phyloP scores from a whole-genome alignment of 1,284 basidiomycete genomes.

The Papiliotrema flavescens region DNA sequence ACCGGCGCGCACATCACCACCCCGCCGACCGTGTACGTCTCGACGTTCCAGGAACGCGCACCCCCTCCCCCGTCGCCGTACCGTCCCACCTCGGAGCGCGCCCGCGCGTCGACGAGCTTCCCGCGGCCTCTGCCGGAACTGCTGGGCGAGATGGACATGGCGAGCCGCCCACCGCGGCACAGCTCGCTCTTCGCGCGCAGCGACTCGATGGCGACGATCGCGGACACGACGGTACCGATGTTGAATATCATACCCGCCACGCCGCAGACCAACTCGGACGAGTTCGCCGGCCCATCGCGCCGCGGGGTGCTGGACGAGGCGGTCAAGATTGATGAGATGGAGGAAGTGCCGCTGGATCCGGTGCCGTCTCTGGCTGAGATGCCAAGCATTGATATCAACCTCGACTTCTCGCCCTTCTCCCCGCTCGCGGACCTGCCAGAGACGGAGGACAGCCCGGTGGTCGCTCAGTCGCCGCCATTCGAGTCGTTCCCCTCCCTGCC shows the following conservation, averaged over 20 bases:
- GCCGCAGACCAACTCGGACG: constrained; percentile 30
- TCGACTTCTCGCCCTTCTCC: constrained; percentile 35
- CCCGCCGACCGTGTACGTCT: constrained; percentile 31
- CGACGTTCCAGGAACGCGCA: constrained; percentile 19
- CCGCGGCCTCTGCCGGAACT: constrained; percentile 15
- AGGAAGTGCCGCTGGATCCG: constrained; percentile 21
- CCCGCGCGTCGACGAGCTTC: constrained; percentile 4
- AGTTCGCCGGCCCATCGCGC: constrained; percentile 15
- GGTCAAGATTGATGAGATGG: constrained; percentile 22
- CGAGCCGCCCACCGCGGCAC: constrained; percentile 16
- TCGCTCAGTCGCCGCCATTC: constrained; percentile 30
- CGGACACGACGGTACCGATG: constrained; percentile 26
- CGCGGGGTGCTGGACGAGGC: constrained; percentile 14
- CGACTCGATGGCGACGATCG: neutral
- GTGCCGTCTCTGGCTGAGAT: neutral
- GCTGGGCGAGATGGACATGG: constrained; percentile 9
- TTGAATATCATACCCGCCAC: constrained; percentile 48
- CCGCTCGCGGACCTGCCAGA: constrained; percentile 2
- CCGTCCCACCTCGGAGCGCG: constrained; percentile 23
- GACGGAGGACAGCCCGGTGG: constrained; percentile 4
- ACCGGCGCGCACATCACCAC: constrained; percentile 26
- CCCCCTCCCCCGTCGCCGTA: constrained; percentile 36
- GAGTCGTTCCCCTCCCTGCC: constrained; percentile 38
- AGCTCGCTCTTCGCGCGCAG: constrained; percentile 13
- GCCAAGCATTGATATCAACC: constrained; percentile 21